Base-by-base conservation (phyloP, 1,284 basidiomycete species). In the Phaffia rhodozyma region DNA sequence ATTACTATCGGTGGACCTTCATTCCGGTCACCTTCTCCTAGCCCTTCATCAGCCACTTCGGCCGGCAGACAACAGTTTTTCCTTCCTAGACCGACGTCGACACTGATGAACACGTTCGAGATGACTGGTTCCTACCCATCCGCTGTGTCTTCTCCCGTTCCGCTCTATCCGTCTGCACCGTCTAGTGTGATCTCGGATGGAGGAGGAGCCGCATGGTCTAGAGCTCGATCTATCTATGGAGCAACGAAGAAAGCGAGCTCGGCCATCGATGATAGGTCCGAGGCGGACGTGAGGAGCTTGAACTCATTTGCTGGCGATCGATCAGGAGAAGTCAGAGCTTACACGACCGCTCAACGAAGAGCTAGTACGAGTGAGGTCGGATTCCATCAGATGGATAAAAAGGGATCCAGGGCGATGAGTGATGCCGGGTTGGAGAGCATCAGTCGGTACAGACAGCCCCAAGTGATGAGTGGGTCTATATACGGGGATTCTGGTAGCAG, bases 61-160 rank as follows among this genome's bases (percentile, higher is more conserved):
- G 25, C 32, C 3, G 21, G 32, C 20, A 29, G 27, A 47, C 34
- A 25, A 23, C 54, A 56, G 2, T 49, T 59, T 1, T 65, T 60
- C 54, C 63, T 65, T 20, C 63, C 63, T 20, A 54, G 63, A 13
- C 63, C 63, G n/a, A 65, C 58, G 32, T 65, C 63, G 32, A 48
- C 13, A 11, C 63, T 65, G n/a, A 50, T 65, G 52, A 34, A 61
- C 34, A 56, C 63, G 18, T 65, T 43, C 55, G 63, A 47, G 23
- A 48, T 30, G 4, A 48, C 58, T 5, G 54, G 48, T 9, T 29
- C 32, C 1, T 65, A 60, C 50, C 63, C 63, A 1, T 65, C 63
- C 25, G 59, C 63, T 11, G 54, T 59, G 0, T 9, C 58, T 5
- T 60, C 62, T 3, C 38, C 54, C 16, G 6, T n/a, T 55, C 29